A percentile compares a stretch with the other conserved stretches of the same genome.
phyloP scores from a whole-genome alignment of 768 basidiomycete species.

The Xerocomellus amylosporus region DNA sequence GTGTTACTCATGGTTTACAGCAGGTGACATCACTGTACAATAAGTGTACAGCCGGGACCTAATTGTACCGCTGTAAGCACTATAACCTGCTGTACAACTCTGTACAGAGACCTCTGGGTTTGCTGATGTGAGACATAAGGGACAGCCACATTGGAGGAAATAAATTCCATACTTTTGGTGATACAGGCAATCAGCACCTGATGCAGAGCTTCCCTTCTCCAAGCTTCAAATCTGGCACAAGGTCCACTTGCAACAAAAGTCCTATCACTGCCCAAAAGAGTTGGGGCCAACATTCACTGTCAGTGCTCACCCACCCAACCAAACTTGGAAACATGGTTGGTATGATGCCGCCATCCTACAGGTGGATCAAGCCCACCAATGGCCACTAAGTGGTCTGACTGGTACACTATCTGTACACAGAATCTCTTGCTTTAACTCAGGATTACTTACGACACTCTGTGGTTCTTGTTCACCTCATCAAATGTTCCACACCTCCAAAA shows the following conservation, averaged over 20 bases:
- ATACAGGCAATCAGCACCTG: neutral
- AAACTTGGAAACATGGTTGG: neutral
- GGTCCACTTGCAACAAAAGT: neutral
- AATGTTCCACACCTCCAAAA: neutral
- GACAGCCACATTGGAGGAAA: neutral
- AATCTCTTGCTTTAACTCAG: neutral
- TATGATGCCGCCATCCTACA: neutral
- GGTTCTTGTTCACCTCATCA: neutral
- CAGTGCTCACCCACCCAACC: neutral
- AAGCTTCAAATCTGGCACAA: neutral
- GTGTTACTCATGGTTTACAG: too few species aligned
- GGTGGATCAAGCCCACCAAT: neutral
- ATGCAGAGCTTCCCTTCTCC: neutral
- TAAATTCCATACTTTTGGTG: neutral
- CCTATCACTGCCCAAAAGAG: neutral
- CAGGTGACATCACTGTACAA: too few species aligned
- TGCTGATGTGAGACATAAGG: neutral
- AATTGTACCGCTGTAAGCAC: too few species aligned
- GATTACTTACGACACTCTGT: neutral
- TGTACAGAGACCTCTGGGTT: too few species aligned
- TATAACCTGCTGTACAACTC: too few species aligned
- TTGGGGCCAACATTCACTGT: neutral
- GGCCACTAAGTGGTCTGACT: neutral
- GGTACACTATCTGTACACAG: neutral
- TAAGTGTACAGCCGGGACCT: too few species aligned